Base-by-base conservation (phyloP, 2,329 filamentous ascomycete species). In the Sarocladiaceae sp. region DNA sequence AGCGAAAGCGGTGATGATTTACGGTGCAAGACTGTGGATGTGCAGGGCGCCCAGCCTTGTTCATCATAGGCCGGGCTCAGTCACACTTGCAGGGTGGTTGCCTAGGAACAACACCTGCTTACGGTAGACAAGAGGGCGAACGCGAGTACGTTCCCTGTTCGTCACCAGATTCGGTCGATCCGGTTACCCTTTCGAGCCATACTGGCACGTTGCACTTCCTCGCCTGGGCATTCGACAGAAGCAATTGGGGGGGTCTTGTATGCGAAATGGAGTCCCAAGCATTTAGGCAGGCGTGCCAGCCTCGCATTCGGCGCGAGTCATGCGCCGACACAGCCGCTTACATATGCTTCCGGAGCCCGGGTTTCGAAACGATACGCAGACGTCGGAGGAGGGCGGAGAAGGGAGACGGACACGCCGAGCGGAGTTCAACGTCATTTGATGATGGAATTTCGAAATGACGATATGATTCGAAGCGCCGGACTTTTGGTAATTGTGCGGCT, bases 281-380 rank as follows among this genome's bases (percentile, higher is more conserved):
- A n/a, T n/a, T n/a, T n/a, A n/a, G n/a, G n/a, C n/a, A n/a, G n/a
- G n/a, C n/a, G n/a, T n/a, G n/a, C n/a, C n/a, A n/a, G n/a, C n/a
- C n/a, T n/a, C n/a, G n/a, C n/a, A n/a, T n/a, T n/a, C n/a, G n/a
- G 37, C 37, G 37, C 37, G 37, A 41, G 37, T 41, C 37, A 41
- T 41, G 37, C 37, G 19, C 4, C 23, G 37, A 41, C 37, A 41
- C 13, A 29, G 26, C 26, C 15, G 37, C 37, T 41, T 21, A 41
- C 37, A 41, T 41, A 41, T 41, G n/a, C 37, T 29, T 13, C 37
- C 37, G 37, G 37, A 15, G 23, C n/a, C 37, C 37, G 37, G 37
- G 37, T 13, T 41, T 39, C n/a, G n/a, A 13, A 13, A 23, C 26
- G 6, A 21, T 24, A 19, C 37, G 37, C 29, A 15, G 19, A 27